These are phyloP conservation scores for Phaeosphaeriaceae sp. DNA, from an alignment of 2,329 filamentous ascomycete species.

Conservation along the genomic window DNA sequence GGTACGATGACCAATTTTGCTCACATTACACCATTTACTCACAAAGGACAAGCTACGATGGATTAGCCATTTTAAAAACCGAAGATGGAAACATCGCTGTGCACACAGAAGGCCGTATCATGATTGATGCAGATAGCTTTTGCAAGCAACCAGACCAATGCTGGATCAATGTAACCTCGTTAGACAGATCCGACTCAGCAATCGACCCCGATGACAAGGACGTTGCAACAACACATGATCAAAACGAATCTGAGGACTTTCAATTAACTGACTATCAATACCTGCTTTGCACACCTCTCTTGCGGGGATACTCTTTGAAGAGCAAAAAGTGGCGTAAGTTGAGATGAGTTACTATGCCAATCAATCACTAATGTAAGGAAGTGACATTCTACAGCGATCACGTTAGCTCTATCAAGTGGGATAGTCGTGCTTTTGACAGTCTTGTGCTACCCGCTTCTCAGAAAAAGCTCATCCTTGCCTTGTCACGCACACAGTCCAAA, in stretches of 20 bases:
- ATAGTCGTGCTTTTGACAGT: constrained; percentile 79
- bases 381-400: constrained; percentile 81
- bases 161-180: constrained; percentile 83
- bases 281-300: too few species aligned
- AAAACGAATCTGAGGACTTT: too few species aligned
- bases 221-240: too few species aligned
- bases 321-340: too few species aligned
- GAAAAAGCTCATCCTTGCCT: constrained; percentile 73
- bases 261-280: too few species aligned
- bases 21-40: too few species aligned
- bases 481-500: constrained; percentile 84
- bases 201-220: too few species aligned
- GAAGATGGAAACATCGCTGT: constrained; percentile 23
- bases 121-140: constrained; percentile 72
- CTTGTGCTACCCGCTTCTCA: constrained; percentile 72
- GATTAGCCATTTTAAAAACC: constrained; percentile 46
- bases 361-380: constrained; percentile 86
- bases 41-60: too few species aligned
- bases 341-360: constrained; percentile 50
- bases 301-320: too few species aligned
- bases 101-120: constrained; percentile 81
- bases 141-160: constrained; percentile 49
- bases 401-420: constrained; percentile 81
- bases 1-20: constrained; percentile 70
- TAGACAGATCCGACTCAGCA: constrained; percentile 68